Evolutionary conservation across 495 filamentous ascomycete species (phyloP), one percentile per base, ranked within the genome.

Genomic region (Aspergillus nidulans): DNA sequence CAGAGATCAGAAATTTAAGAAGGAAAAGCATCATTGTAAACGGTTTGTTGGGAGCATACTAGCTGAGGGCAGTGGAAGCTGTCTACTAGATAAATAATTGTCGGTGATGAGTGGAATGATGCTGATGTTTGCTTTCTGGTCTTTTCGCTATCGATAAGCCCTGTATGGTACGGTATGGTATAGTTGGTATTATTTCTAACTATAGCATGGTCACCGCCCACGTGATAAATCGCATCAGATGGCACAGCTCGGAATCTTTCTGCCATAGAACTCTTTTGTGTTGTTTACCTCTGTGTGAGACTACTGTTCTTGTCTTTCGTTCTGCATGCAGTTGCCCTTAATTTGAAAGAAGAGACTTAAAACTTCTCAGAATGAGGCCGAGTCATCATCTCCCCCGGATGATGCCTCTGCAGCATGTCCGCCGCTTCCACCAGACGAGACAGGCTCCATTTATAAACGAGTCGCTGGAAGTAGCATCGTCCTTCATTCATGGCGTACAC

Each of bases 401-500:
- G 21, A 7, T 26, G 34, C 30, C 55, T 13, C 13, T 56, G 21
- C 63, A 59, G 39, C 72, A 74, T 26, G 58, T 65, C 49, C 74
- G 78, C 21, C 54, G 69, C 20, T 79, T 83, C 65, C 74, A 81
- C 57, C 64, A 70, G 15, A 76, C 80, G 41, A 68, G 61, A 56
- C 69, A 59, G 15, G 51, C 63, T 6, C 68, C 59, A 16, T 68
- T 76, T 39, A 55, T 85, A 53, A 76, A 79, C 34, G 63, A 77
- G 19, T 67, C 73, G 28, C 48, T 86, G 41, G 66, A 77, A 30
- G 60, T 69, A 55, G 78, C 86, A 16, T 76, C 85, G 28, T 61
- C 69, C 47, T 61, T 85, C 40, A 71, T 94, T 46, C 71, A 84
- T n/a, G 60, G 69, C 40, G 61, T 92, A 2, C 90, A 94, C 65